These are phyloP conservation scores for Parasitella parasitica DNA, from an alignment of 371 early-diverging fungal genomes.

Conservation along the genomic window DNA sequence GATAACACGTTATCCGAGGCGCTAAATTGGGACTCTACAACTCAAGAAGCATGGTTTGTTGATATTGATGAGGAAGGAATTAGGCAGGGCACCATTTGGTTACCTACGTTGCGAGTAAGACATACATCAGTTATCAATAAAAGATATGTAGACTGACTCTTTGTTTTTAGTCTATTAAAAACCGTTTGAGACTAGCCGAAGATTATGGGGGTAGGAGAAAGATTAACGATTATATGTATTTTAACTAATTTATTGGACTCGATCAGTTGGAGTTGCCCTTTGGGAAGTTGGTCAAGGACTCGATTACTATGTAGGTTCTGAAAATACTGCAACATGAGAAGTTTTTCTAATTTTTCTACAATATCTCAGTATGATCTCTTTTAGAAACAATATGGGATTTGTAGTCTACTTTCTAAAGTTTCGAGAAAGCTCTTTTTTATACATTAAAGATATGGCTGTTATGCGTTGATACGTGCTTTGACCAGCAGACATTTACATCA, in stretches of 20 bases:
- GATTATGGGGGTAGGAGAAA: constrained; percentile 51
- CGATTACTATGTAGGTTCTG: constrained; percentile 59
- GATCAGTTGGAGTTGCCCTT: constrained; percentile 52
- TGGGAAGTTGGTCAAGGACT: constrained; percentile 74
- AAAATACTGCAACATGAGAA: neutral
- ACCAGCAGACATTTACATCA: no score
- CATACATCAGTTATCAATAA: neutral
- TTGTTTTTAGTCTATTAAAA: constrained; percentile 43
- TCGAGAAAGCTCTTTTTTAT: no score
- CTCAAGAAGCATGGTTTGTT: constrained; percentile 46
- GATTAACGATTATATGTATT: no score
- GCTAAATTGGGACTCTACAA: constrained; percentile 47
- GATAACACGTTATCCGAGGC: constrained; percentile 3
- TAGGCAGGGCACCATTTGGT: constrained; percentile 46
- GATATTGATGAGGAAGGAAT: constrained; percentile 38
- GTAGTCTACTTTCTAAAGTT: no score
- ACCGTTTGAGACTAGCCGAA: constrained; percentile 49
- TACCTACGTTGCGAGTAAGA: constrained; percentile 50
- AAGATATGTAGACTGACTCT: neutral
- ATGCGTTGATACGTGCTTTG: no score
- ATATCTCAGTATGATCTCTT: constrained; percentile 15
- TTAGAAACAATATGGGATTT: neutral
- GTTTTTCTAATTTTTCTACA: neutral
- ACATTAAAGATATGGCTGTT: no score
- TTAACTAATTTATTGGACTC: neutral